Evolutionary conservation across 352 stramenopile genomes (phyloP).

Genomic region (Aphanomyces stellatus): DNA sequence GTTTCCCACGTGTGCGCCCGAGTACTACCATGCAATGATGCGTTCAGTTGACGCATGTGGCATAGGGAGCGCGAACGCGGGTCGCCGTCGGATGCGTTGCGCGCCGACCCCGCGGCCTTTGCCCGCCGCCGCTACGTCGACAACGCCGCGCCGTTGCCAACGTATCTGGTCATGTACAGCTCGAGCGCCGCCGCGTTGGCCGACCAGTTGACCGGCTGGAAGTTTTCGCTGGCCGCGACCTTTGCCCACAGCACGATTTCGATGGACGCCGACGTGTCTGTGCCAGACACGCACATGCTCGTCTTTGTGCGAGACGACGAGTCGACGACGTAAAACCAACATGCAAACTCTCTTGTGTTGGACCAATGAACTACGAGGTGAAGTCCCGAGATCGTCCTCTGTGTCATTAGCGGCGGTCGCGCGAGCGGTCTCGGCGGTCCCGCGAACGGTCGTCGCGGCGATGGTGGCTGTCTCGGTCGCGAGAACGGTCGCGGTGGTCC

Average conservation of each 20-base stretch:
- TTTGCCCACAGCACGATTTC: constrained; percentile 67
- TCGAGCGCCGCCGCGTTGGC: constrained; percentile 39
- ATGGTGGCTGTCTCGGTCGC: constrained; percentile 27
- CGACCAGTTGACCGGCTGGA: constrained; percentile 31
- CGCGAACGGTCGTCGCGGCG: constrained; percentile 25
- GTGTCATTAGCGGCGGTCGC: constrained; percentile 2
- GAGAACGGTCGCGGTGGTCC: constrained; percentile 42
- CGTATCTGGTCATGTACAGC: constrained; percentile 58
- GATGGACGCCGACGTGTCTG: constrained; percentile 51
- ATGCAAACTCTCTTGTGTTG: neutral
- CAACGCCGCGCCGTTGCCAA: constrained; percentile 37
- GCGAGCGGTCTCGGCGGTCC: constrained; percentile 15
- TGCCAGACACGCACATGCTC: constrained; percentile 52
- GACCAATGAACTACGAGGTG: neutral
- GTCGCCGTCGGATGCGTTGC: constrained; percentile 58
- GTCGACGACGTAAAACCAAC: neutral
- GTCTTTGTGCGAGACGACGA: constrained; percentile 29
- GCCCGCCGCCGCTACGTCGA: neutral
- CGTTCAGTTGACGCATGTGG: too few species aligned
- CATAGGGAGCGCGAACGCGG: constrained; percentile 53
- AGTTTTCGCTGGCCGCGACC: constrained; percentile 42
- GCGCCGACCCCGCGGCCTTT: constrained; percentile 41
- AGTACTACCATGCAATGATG: constrained; percentile 34
- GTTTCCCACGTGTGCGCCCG: constrained; percentile 77
- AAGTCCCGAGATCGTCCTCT: neutral